Evolutionary conservation across 2,329 filamentous ascomycete species (phyloP).

Genomic region (Stemphylium beticola): DNA sequence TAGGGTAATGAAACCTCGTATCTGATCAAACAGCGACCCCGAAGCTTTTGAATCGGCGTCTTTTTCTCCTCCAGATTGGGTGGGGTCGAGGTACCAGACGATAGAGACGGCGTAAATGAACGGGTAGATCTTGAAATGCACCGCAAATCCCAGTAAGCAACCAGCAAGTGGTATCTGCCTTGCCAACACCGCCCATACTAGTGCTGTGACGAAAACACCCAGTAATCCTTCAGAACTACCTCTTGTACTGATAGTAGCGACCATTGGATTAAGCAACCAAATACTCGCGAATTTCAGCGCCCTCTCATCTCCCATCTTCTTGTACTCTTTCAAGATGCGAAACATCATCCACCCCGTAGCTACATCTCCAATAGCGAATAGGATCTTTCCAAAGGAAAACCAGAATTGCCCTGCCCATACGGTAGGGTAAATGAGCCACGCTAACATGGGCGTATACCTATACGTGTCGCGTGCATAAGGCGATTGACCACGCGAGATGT

Average conservation of each 20-base stretch:
- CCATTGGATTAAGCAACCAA: constrained; percentile 98
- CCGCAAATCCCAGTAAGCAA: constrained; percentile 76
- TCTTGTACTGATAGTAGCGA: constrained; percentile 92
- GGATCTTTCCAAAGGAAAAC: constrained; percentile 84
- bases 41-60: neutral
- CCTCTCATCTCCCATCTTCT: constrained; percentile 42
- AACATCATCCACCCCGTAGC: constrained; percentile 81
- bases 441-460: constrained; percentile 91
- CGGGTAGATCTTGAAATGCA: constrained; percentile 99
- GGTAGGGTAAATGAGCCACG: constrained; percentile 88
- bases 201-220: constrained; percentile 79
- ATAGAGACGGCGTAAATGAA: constrained; percentile 91
- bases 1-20: constrained; percentile 36
- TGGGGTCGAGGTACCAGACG: constrained; percentile 77
- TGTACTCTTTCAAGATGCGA: constrained; percentile 56
- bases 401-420: constrained; percentile 63
- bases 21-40: constrained; percentile 29
- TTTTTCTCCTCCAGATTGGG: constrained; percentile 37
- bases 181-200: constrained; percentile 81
- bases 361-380: constrained; percentile 86
- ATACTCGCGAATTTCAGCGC: constrained; percentile 81
- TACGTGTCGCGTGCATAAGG: constrained; percentile 94
- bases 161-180: constrained; percentile 71
- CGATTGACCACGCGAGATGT: constrained; percentile 68
- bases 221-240: constrained; percentile 92